Evolutionary conservation across 2,329 filamentous ascomycete genomes (phyloP), one percentile per base, ranked within the genome.

Genomic region (Pestalotiopsis fici): DNA sequence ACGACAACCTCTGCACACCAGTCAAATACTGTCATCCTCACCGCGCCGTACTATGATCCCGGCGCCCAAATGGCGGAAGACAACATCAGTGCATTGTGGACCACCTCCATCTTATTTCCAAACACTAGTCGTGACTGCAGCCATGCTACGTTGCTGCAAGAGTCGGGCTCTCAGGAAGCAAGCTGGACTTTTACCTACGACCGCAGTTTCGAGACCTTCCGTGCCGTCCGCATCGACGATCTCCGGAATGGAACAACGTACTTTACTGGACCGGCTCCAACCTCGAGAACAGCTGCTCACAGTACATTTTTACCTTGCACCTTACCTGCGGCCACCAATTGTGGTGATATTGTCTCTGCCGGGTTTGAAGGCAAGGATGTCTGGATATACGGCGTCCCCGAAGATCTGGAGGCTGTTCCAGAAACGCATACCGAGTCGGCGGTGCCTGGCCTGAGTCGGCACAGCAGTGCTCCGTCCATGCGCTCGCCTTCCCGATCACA

Each of bases 61-160:
- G 90, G 90, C 43, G 88, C 87, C 71, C 85, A 89, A 62, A 83
- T 91, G 69, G 86, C 83, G 13, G 89, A 91, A 67, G 88, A 93
- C 67, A 87, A 90, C 69, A 86, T 94, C 69, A 92, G 90, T 75
- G 88, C 90, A 27, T 86, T 95, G 74, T 96, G 93, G 93, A 95
- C 93, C 6, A 94, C 92, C 0, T 94, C 94, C 39, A 95, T 96
- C 59, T 81, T 96, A 3, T 95, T 95, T 66, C 93, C 93, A 3
- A 93, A 94, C 72, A 91, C 89, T n/a, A 93, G 90, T 71, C 87
- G 89, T 62, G 91, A 93, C 71, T 94, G 92, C 75, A 94, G 91
- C 71, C 92, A 95, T 78, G 91, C 92, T 23, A 89, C 92, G 1
- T 78, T 95, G 59, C 81, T 95, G 18, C 87, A 89, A 71, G 83